A percentile compares a stretch with the other conserved stretches of the same genome.
Conservation (phyloP, 352 stramenopile species). For the Pythium monospermum region DNA sequence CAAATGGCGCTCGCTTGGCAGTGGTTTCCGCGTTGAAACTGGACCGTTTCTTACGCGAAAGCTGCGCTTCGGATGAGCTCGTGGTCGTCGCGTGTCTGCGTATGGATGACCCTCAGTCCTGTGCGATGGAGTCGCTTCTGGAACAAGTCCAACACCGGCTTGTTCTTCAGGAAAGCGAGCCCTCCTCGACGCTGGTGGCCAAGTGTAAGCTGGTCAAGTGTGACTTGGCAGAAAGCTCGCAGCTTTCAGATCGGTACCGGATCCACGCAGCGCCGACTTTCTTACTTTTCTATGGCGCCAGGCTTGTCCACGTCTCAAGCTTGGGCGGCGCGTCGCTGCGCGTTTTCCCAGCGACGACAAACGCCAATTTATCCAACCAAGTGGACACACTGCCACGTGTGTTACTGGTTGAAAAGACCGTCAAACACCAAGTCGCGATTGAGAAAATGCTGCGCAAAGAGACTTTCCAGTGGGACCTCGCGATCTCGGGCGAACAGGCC, state of each 20-base stretch:
- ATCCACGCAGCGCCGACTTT: conserved; percentile 72
- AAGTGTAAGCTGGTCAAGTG: conserved; percentile 69
- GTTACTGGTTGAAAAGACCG: conserved; percentile 47
- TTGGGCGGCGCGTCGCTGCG: conserved; percentile 47
- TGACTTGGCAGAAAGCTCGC: conserved; percentile 55
- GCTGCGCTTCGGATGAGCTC: conserved; percentile 35
- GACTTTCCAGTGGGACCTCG: conserved; percentile 63
- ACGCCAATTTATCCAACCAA: conserved; percentile 47
- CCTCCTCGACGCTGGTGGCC: background rate
- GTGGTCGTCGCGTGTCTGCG: conserved; percentile 69
- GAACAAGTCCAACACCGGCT: conserved; percentile 51
- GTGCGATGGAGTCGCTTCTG: conserved; percentile 42
- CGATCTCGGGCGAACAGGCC: conserved; percentile 51
- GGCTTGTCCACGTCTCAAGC: conserved; percentile 55
- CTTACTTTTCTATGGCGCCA: conserved; percentile 64
- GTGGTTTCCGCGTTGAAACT: conserved; percentile 40
- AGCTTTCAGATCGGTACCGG: conserved; percentile 52
- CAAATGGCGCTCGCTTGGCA: conserved; percentile 30
- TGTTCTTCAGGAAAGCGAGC: conserved; percentile 3
- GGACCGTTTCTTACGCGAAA: conserved; percentile 40
- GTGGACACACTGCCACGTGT: conserved; percentile 58
- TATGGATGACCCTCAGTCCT: conserved; percentile 54
- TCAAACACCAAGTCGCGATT: conserved; percentile 50
- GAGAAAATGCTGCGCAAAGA: conserved; percentile 63
- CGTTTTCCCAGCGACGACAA: conserved; percentile 51